Percentiles rank a stretch among this genome's conserved stretches.
Evolutionary conservation across 768 basidiomycete genomes (phyloP).

Genomic region (Collybiopsis confluens): DNA sequence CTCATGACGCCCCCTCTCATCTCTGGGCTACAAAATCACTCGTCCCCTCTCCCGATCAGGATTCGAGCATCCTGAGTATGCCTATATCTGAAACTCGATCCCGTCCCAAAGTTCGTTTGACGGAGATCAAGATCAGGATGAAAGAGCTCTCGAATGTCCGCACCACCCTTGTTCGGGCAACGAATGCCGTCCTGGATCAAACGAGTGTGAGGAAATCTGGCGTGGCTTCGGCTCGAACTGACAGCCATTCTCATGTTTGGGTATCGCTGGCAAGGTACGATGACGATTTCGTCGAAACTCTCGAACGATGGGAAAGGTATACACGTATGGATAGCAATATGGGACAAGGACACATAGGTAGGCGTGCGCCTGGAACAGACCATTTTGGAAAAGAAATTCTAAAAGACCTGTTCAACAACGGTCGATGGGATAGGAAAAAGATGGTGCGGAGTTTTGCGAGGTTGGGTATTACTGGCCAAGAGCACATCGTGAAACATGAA

Average conservation of each 20-base stretch:
- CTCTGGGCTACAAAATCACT: slow-evolving; percentile 35
- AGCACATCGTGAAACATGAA: slow-evolving; percentile 25
- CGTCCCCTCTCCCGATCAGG: background rate
- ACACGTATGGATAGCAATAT: slow-evolving; percentile 37
- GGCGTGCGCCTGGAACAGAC: slow-evolving; percentile 29
- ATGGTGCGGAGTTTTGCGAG: slow-evolving; percentile 77
- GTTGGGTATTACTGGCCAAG: slow-evolving; percentile 39
- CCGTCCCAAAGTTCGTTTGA: slow-evolving; percentile 50
- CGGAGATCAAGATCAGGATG: slow-evolving; percentile 56
- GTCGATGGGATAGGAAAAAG: slow-evolving; percentile 68
- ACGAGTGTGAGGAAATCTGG: slow-evolving; percentile 32
- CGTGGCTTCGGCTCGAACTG: slow-evolving; percentile 13
- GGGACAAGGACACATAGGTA: slow-evolving; percentile 27
- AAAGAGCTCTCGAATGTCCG: slow-evolving; percentile 49
- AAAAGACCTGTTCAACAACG: slow-evolving; percentile 42
- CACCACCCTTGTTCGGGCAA: slow-evolving; percentile 50
- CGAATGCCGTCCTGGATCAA: slow-evolving; percentile 48
- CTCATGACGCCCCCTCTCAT: slow-evolving; percentile 47
- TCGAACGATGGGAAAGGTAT: slow-evolving; percentile 59
- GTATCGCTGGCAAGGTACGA: slow-evolving; percentile 79
- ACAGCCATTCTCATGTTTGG: slow-evolving; percentile 49
- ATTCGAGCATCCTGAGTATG: slow-evolving; percentile 1
- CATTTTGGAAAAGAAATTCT: slow-evolving; percentile 32
- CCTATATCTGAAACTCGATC: slow-evolving; percentile 8
- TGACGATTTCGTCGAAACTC: slow-evolving; percentile 57